phyloP scores from a whole-genome alignment of 768 basidiomycete species.

The Termitomyces sp. region DNA sequence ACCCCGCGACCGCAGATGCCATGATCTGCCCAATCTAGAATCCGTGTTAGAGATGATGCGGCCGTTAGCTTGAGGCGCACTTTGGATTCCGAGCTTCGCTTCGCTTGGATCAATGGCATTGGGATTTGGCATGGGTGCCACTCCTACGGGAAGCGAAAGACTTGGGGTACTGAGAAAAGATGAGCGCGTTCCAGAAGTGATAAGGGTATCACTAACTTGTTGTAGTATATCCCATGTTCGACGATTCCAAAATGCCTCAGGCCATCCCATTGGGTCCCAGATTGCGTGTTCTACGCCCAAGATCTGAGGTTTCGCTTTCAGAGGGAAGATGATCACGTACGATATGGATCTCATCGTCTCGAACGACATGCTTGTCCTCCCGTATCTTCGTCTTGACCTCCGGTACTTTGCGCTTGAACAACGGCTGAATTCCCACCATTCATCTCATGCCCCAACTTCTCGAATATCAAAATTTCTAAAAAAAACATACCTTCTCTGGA shows the following conservation, averaged over 20 bases:
- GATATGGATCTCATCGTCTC: constrained; percentile 57
- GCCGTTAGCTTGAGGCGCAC: constrained; percentile 44
- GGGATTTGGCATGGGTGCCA: constrained; percentile 46
- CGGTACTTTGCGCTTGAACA: constrained; percentile 53
- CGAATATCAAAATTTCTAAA: background rate
- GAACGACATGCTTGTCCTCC: constrained; percentile 21
- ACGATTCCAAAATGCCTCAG: constrained; percentile 53
- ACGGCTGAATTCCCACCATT: constrained; percentile 34
- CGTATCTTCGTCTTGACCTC: constrained; percentile 40
- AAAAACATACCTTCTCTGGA: constrained; percentile 47
- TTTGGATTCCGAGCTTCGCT: constrained; percentile 62
- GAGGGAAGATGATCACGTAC: constrained; percentile 22
- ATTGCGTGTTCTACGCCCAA: constrained; percentile 60
- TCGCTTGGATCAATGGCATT: constrained; percentile 41
- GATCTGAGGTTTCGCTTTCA: background rate
- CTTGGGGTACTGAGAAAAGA: constrained; percentile 35
- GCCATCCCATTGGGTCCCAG: constrained; percentile 71
- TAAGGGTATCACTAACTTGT: constrained; percentile 39
- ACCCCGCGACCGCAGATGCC: constrained; percentile 70
- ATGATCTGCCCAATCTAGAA: constrained; percentile 64
- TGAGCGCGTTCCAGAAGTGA: background rate
- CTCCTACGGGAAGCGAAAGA: constrained; percentile 39
- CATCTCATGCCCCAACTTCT: background rate
- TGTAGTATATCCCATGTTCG: constrained; percentile 56
- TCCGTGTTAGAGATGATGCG: too few relatives aligned